Base-by-base conservation (phyloP, 495 filamentous ascomycete species). In the Aspergillus bertholletiae region DNA sequence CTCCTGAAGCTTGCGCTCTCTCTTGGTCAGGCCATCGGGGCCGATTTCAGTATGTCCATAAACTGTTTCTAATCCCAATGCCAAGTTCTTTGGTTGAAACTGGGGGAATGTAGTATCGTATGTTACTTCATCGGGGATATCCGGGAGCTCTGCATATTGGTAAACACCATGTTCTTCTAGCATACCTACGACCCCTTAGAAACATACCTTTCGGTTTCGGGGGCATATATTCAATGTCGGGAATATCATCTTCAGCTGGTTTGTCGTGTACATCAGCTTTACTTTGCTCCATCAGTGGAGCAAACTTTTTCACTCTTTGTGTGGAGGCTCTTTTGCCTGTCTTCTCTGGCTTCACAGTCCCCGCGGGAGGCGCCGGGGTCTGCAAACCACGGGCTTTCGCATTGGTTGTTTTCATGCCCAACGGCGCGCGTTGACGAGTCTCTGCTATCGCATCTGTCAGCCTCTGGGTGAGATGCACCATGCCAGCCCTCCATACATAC, bases 321-420 rank as follows among this genome's bases (percentile, higher is more conserved):
- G 79, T 84, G 11, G 75, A 75, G 40, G 69, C 73, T 57, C 73
- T 75, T 27, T 74, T 78, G 32, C 71, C 71, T 3, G 74, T 76
- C 61, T 75, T 79, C 45, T 71, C 72, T 27, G 70, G 64, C 57
- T 81, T 77, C 51, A 70, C 61, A n/a, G 68, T 72, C 35, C 69
- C 74, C 28, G 62, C 58, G 34, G 73, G 71, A 9, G 77, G 76
- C 24, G 74, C 81, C 1, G 84, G 84, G 5, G 83, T 90, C 59
- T 86, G 84, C 34, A 85, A 79, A 5, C 80, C 80, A 62, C 79
- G 88, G 48, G 88, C 80, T 74, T 94, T 97, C 37, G 88, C 89
- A 71, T 99, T 99, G 40, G 94, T 97, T 0, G 93, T 97, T 71
- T 99, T 99, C 75, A 86, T 80, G 34, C 95, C 95, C 47, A 97